Evolutionary conservation across 352 stramenopile species (phyloP).

Genomic region (Paralagenidium karlingii): DNA sequence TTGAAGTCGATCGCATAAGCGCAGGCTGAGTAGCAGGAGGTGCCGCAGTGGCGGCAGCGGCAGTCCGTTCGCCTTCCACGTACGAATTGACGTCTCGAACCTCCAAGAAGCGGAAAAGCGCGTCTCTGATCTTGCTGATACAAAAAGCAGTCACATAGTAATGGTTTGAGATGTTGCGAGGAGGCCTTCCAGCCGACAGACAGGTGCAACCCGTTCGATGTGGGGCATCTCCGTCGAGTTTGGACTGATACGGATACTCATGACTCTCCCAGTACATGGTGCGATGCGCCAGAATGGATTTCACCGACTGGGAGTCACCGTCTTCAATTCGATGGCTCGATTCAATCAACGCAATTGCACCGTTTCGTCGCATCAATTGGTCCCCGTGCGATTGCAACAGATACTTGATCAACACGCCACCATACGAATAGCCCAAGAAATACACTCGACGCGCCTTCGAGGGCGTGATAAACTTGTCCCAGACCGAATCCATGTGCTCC

Average conservation of each 20-base stretch:
- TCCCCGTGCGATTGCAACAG: slow-evolving; percentile 74
- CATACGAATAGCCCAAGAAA: slow-evolving; percentile 83
- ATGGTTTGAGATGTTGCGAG: slow-evolving; percentile 63
- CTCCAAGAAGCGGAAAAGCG: slow-evolving; percentile 72
- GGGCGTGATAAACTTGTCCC: slow-evolving; percentile 65
- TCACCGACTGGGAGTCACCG: slow-evolving; percentile 75
- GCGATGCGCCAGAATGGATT: slow-evolving; percentile 74
- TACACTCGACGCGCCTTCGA: slow-evolving; percentile 56
- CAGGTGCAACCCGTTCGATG: slow-evolving; percentile 78
- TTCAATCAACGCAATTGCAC: slow-evolving; percentile 77
- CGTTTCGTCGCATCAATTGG: slow-evolving; percentile 77
- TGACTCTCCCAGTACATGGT: slow-evolving; percentile 87
- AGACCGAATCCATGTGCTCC: slow-evolving; percentile 83
- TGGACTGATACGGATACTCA: slow-evolving; percentile 58
- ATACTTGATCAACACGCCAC: slow-evolving; percentile 82
- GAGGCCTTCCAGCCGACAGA: slow-evolving; percentile 53
- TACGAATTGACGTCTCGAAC: slow-evolving; percentile 69
- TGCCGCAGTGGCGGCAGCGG: too few species aligned
- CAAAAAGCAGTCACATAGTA: slow-evolving; percentile 84
- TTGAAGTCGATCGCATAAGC: slow-evolving; percentile 9
- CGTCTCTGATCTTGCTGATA: slow-evolving; percentile 81
- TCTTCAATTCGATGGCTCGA: slow-evolving; percentile 80
- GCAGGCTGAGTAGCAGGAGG: slow-evolving; percentile 37
- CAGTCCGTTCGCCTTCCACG: slow-evolving; percentile 53
- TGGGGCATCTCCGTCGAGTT: slow-evolving; percentile 61